A percentile compares a stretch with the other conserved stretches of the same genome.
Conservation (phyloP, 2,329 filamentous ascomycete species). For the Colletotrichum orchidophilum region DNA sequence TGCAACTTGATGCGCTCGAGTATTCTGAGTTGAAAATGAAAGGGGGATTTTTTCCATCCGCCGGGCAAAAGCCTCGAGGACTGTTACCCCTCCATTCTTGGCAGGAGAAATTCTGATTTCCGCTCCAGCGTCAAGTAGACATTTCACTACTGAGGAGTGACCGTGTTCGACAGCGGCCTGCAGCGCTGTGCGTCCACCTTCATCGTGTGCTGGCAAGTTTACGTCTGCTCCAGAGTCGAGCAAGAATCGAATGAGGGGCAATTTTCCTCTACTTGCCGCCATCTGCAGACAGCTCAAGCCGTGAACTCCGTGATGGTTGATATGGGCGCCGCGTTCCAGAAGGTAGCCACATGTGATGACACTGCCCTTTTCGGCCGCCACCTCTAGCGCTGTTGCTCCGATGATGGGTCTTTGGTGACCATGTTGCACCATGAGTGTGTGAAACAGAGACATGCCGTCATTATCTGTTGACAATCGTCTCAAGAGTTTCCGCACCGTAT, state of each 20-base stretch:
- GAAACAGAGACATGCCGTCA: too few species aligned
- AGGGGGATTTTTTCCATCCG: too few species aligned
- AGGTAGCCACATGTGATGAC: neutral
- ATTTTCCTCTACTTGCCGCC: rapidly evolving
- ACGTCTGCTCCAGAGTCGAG: neutral
- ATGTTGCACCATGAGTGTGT: neutral
- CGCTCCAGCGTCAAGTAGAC: neutral
- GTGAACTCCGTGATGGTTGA: rapidly evolving
- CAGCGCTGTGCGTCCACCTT: neutral
- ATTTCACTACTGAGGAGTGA: rapidly evolving
- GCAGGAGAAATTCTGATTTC: neutral
- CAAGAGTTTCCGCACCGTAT: too few species aligned
- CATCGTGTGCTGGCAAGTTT: neutral
- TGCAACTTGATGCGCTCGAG: too few species aligned
- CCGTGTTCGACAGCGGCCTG: neutral
- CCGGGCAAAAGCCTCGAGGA: neutral
- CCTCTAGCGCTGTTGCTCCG: neutral
- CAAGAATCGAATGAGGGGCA: neutral
- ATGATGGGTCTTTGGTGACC: neutral
- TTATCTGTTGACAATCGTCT: too few species aligned
- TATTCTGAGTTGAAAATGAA: too few species aligned
- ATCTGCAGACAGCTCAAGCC: neutral
- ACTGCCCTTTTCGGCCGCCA: neutral
- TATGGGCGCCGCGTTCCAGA: neutral
- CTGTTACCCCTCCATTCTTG: neutral